Base-by-base conservation (phyloP, 306 rosid species). In the Sicyos baderoa region DNA sequence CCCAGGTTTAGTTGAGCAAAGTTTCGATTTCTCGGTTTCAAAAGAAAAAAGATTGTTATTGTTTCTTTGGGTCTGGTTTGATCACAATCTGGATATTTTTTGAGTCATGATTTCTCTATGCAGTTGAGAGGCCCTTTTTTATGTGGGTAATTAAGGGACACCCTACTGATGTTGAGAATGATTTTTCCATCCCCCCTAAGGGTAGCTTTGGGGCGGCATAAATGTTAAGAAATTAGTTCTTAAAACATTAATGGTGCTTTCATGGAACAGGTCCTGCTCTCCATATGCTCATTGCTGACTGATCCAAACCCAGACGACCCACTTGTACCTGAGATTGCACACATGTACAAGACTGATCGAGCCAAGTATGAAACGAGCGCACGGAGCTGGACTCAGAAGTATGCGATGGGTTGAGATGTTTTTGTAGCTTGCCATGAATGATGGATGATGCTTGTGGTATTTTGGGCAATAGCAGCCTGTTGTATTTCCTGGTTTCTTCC, bases 231-330 rank as follows among this genome's bases (percentile, higher is more conserved):
- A 37, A 37, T 6, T 47, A 8, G 14, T 12, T 35, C 9, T 40
- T 45, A 13, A 22, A 66, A 47, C 42, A 22, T 23, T 7, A 45
- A 67, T 25, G 42, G 5, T 49, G 72, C 25, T 52, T 52, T 7
- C 15, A 49, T 67, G 72, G 52, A 63, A 52, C 78, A 87, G 94
- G 94, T 87, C 22, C 76, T 87, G 81, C 86, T 87, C 50, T 87
- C 90, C 37, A 87, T 87, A 63, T 87, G 94, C 88, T 87, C 94
- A 49, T 72, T 87, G 88, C 75, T 87, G 73, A 87, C 94, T 0
- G 94, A 85, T 76, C 94, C 90, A 75, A 87, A 87, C 75, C 94
- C 90, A 21, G 88, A 87, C 72, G 94, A 87, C 81, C 94, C 94
- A 15, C 88, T 87, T 17, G 94, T 87, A 14, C 88, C 88, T 3